Base-by-base conservation (phyloP, 768 basidiomycete species). In the Tulasnella sp. region DNA sequence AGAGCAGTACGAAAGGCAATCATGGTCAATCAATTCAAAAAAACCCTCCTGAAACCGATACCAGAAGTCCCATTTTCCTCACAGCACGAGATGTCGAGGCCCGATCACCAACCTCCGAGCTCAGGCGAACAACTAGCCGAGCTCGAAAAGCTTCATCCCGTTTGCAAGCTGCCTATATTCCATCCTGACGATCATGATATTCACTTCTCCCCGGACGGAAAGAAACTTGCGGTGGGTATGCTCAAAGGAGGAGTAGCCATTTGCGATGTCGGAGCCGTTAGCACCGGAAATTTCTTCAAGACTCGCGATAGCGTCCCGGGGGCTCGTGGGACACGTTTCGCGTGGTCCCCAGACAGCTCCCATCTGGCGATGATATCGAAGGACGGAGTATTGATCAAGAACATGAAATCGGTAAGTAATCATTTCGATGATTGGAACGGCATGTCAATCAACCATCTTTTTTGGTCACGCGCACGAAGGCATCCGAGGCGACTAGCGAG, bases 341-440 rank as follows among this genome's bases (percentile, higher is more conserved):
- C 86, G 39, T 90, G 90, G 79, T 89, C 90, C 37, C 89, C 89
- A 34, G 91, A 90, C 88, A 89, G 89, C 19, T 89, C 39, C n/a
- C 63, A 83, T 63, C 81, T 92, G 5, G 78, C 91, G 12, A 90
- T 89, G 1, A 90, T 89, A 79, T 82, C 89, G 64, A 81, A 80
- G 44, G 83, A 86, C 71, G 87, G 85, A 14, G 82, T 91, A 74
- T 90, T 90, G 79, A 81, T 91, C 40, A 91, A 90, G 90, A 88
- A 74, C 84, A 39, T 44, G 12, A 85, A 88, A 1, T 2, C 3
- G 81, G 90, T 89, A 70, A 59, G 83, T 79, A 26, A 35, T 65
- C 6, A n/a, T 14, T 5, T 17, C 62, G 3, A 36, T 35, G 22
- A 11, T 26, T 11, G 52, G 17, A 59, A 2, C 12, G 52, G 17